Evolutionary conservation across 805 yeast species (phyloP), one percentile per base, ranked within the genome.

Genomic region (Candida piceae): DNA sequence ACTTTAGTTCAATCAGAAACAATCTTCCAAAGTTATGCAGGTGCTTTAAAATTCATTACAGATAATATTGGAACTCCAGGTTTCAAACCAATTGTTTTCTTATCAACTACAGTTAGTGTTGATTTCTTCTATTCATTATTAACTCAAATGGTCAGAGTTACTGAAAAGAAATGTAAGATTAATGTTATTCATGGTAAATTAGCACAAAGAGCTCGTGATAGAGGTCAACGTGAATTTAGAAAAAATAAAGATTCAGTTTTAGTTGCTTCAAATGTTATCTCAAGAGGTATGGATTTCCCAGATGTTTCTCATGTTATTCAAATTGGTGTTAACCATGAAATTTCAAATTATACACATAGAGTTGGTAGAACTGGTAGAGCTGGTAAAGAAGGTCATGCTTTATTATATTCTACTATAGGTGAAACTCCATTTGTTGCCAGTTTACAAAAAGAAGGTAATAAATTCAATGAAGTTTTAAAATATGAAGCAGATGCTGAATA

Each of bases 311-410:
- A 86, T 55, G 97, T 90, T 35, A 66, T 84, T 50, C 97, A 90
- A 66, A 60, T 86, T 37, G 84, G 90, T 47, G 71, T 80, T n/a
- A 85, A 93, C 42, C 63, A 70, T 32, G 85, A 80, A 40, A 62
- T 78, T 17, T 76, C 89, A n/a, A 81, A 83, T 45, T 88, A 89
- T 57, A 78, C 88, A 40, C 97, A 90, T 64, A 81, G 95, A 61
- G 81, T 90, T 54, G 97, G 97, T 42, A 80, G 97, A 70, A 90
- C 97, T 12, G 97, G 95, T 29, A 78, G 97, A 64, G 95, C 89
- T 38, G 96, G 96, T 39, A 72, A 73, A 40, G 65, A 69, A 17
- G 97, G 97, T 44, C 67, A 71, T 33, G 84, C 96, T 5, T 60
- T 76, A 12, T 58, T 84, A 40, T 79, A 76, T 54, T 51, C 78